Evolutionary conservation across 129 eudicot genomes (phyloP).

Genomic region (Tagetes erecta): DNA sequence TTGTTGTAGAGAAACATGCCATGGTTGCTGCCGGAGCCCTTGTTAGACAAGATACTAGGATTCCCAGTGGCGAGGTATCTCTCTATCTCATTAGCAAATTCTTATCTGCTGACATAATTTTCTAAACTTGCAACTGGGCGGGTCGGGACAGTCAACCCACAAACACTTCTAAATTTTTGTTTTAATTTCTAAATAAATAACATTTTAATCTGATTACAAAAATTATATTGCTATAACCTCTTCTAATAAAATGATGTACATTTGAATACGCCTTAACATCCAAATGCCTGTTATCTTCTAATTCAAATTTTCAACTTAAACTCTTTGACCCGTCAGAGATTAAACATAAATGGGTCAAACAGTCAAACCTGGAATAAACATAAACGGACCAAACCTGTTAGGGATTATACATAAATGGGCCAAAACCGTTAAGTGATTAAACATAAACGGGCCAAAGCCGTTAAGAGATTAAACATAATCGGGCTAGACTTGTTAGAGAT

Average conservation of each 20-base stretch:
- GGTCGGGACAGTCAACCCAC: neutral
- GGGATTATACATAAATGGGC: neutral
- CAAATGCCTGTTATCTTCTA: neutral
- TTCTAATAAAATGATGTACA: neutral
- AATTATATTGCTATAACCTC: neutral
- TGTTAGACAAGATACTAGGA: conserved; percentile 60
- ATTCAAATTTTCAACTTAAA: neutral
- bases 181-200: neutral
- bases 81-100: neutral
- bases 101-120: neutral
- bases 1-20: conserved; percentile 60
- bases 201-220: neutral
- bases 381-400: neutral
- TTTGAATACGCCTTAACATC: neutral
- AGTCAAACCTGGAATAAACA: neutral
- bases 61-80: conserved; percentile 65
- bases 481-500: too few species aligned
- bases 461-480: too few species aligned
- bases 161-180: neutral
- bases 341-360: neutral
- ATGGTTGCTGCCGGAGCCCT: conserved; percentile 86
- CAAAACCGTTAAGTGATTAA: neutral
- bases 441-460: too few species aligned
- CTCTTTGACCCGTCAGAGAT: neutral
- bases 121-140: neutral